These are phyloP conservation scores for Hypoxylon sp. DNA, from an alignment of 2,329 filamentous ascomycete species.

Conservation along the genomic window DNA sequence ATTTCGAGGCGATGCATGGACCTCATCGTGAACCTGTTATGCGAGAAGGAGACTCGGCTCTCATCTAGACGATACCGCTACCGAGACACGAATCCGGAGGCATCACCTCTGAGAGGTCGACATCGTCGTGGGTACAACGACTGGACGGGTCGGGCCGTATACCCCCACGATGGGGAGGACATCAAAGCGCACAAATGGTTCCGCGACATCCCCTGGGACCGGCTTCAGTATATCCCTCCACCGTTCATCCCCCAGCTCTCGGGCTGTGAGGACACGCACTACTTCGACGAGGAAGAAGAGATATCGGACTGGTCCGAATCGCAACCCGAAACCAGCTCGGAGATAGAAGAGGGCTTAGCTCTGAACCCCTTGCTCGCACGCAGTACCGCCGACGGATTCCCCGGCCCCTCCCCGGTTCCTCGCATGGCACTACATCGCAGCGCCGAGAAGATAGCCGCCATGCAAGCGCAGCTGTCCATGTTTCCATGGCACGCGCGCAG, in stretches of 20 bases:
- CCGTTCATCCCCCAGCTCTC: constrained; percentile 82
- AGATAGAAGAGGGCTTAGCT: constrained; percentile 41
- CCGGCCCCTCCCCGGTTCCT: constrained; percentile 4
- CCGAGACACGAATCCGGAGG: constrained; percentile 60
- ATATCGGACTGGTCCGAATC: constrained; percentile 70
- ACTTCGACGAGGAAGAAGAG: constrained; percentile 85
- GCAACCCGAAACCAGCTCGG: constrained; percentile 40
- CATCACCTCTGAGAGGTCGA: constrained; percentile 41
- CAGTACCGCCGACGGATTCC: constrained; percentile 9
- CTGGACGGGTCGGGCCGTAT: constrained; percentile 69
- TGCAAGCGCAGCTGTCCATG: constrained; percentile 48
- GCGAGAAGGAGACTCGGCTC: constrained; percentile 77
- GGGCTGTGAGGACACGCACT: constrained; percentile 78
- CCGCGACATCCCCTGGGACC: constrained; percentile 78
- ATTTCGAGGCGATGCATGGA: constrained; percentile 79
- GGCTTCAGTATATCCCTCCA: constrained; percentile 73
- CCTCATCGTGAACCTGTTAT: constrained; percentile 75
- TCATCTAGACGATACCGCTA: constrained; percentile 78
- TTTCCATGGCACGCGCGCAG: constrained; percentile 54
- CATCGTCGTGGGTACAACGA: constrained; percentile 40
- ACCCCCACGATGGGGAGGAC: constrained; percentile 83
- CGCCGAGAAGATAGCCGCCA: constrained; percentile 42
- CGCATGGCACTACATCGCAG: constrained; percentile 35
- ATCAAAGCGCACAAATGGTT: constrained; percentile 94
- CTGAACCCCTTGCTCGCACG: constrained; percentile 21